Evolutionary conservation across 2,329 filamentous ascomycete genomes (phyloP).

Genomic region (Amphichorda felina): DNA sequence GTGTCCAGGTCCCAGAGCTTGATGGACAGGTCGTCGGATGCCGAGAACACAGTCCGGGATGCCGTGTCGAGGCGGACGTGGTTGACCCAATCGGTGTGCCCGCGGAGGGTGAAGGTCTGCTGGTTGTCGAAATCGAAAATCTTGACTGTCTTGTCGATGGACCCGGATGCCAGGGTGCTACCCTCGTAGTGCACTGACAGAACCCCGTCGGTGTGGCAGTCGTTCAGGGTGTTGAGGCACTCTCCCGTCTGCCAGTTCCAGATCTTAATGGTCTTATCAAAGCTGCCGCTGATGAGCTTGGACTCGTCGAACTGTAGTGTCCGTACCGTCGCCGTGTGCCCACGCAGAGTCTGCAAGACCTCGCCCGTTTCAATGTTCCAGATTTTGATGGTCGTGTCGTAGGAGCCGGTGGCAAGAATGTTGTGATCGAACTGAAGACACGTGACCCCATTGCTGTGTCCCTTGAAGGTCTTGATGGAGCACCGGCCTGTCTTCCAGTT

Average conservation of each 20-base stretch:
- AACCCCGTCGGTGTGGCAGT: constrained; percentile 70
- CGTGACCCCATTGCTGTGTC: constrained; percentile 64
- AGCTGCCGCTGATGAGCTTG: constrained; percentile 80
- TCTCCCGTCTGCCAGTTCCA: constrained; percentile 96
- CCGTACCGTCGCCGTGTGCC: constrained; percentile 74
- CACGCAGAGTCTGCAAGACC: constrained; percentile 71
- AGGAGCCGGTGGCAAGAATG: constrained; percentile 85
- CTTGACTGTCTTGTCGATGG: constrained; percentile 79
- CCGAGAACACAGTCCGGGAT: constrained; percentile 80
- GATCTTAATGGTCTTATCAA: constrained; percentile 79
- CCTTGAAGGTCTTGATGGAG: constrained; percentile 71
- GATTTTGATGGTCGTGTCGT: constrained; percentile 89
- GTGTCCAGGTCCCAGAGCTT: constrained; percentile 91
- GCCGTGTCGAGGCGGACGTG: constrained; percentile 76
- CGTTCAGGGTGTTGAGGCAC: constrained; percentile 70
- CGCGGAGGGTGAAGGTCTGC: constrained; percentile 66
- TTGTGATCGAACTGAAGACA: constrained; percentile 63
- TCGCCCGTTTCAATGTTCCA: constrained; percentile 89
- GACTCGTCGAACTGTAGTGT: constrained; percentile 88
- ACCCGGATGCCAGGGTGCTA: constrained; percentile 76
- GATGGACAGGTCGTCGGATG: constrained; percentile 85
- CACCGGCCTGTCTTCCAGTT: constrained; percentile 97
- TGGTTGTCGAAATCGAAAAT: constrained; percentile 87
- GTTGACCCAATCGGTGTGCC: constrained; percentile 93
- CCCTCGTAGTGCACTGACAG: constrained; percentile 81